phyloP scores from a whole-genome alignment of 2,329 filamentous ascomycete species.

The Xylaria hypoxylon region DNA sequence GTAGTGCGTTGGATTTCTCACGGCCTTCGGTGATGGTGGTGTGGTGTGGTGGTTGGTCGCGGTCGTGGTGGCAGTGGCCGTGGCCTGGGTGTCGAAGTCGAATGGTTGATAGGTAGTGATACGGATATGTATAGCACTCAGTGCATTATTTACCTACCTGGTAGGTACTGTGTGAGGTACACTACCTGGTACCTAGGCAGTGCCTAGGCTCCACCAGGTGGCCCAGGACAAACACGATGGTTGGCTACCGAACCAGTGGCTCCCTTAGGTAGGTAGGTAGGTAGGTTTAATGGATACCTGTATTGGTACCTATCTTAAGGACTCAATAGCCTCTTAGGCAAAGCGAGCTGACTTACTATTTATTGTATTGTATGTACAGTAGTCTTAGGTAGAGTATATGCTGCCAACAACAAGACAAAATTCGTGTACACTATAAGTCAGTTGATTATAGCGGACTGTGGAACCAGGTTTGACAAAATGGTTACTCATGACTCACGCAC shows the following conservation, averaged over 20 bases:
- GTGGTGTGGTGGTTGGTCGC: neutral
- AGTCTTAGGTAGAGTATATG: neutral
- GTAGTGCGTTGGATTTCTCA: slow-evolving; percentile 12
- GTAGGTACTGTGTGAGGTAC: too few species aligned
- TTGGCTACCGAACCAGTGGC: slow-evolving; percentile 37
- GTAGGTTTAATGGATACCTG: slow-evolving; percentile 13
- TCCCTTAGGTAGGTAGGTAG: slow-evolving; percentile 1
- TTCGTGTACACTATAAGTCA: neutral
- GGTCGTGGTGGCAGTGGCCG: slow-evolving; percentile 11
- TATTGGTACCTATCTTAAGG: too few species aligned
- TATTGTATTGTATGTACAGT: neutral
- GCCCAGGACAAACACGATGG: slow-evolving; percentile 29
- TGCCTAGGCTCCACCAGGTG: slow-evolving; percentile 39
- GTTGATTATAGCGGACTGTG: neutral
- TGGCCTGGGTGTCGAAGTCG: neutral
- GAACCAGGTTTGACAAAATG: neutral
- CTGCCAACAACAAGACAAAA: neutral
- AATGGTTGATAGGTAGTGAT: too few species aligned
- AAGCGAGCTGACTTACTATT: slow-evolving; percentile 2
- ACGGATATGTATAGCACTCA: too few species aligned
- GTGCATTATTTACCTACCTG: neutral
- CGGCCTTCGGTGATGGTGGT: slow-evolving; percentile 14
- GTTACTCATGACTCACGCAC: neutral
- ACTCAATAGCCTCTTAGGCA: slow-evolving; percentile 11
- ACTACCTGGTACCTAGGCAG: too few species aligned